A percentile compares a stretch with the other conserved stretches of the same genome.
phyloP scores from a whole-genome alignment of 2,329 filamentous ascomycete species.

The Sclerotinia minor region DNA sequence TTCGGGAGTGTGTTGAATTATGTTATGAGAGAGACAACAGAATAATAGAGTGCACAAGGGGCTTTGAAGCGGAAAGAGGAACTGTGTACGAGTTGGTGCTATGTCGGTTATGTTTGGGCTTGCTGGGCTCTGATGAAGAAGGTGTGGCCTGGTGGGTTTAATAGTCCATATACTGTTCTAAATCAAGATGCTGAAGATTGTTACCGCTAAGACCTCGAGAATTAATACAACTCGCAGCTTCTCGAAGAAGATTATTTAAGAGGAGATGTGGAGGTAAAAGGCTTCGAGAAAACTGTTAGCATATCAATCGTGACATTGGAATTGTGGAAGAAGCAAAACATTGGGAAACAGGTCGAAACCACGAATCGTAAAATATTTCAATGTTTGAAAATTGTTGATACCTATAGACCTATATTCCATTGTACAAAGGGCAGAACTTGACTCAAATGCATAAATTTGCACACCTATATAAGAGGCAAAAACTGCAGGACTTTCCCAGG shows the following conservation, averaged over 20 bases:
- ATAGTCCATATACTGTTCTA: slow-evolving; percentile 57
- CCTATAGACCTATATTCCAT: slow-evolving; percentile 67
- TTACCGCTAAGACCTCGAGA: slow-evolving; percentile 57
- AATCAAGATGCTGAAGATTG: slow-evolving; percentile 39
- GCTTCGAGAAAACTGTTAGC: too few relatives aligned
- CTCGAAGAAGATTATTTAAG: too few relatives aligned
- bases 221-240: background rate
- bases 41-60: slow-evolving; percentile 65
- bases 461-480: slow-evolving; percentile 44
- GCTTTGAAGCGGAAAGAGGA: slow-evolving; percentile 70
- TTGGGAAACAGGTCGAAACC: too few relatives aligned
- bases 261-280: too few relatives aligned
- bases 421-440: slow-evolving; percentile 53
- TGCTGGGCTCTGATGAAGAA: slow-evolving; percentile 63
- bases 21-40: slow-evolving; percentile 68
- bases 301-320: too few relatives aligned
- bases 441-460: slow-evolving; percentile 49
- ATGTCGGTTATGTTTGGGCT: slow-evolving; percentile 59
- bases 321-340: too few relatives aligned
- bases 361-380: slow-evolving; percentile 59
- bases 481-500: slow-evolving; percentile 49
- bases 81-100: slow-evolving; percentile 60
- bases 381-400: slow-evolving; percentile 61
- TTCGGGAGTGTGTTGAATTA: slow-evolving; percentile 72
- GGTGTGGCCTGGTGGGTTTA: slow-evolving; percentile 69